Evolutionary conservation across 257 asterid species (phyloP), one percentile per base, ranked within the genome.

Genomic region (Gentiana straminea): DNA sequence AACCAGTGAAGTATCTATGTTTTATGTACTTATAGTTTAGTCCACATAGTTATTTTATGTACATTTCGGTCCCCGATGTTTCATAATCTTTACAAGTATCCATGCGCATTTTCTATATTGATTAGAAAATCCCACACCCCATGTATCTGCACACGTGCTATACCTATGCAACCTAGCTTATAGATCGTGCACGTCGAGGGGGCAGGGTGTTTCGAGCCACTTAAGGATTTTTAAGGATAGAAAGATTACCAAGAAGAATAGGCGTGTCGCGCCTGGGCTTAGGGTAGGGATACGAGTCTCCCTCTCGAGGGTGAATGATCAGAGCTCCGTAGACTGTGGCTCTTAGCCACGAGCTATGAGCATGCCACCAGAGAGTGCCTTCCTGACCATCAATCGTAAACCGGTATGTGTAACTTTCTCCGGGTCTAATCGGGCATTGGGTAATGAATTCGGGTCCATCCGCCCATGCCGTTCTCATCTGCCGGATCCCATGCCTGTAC

Each of bases 281-380:
- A 50, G 89, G 70, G 67, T 83, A 89, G 2, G 97, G 97, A 64
- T 83, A 86, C 0, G 92, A 65, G 0, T 77, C 81, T 58, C 94
- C 95, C 49, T 64, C 65, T 58, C 53, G 78, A 7, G 97, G 97
- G 48, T 66, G 89, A 57, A 89, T 81, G 65, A 89, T 59, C 3
- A 89, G 13, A 37, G 86, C 97, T 3, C 97, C 97, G 11, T 89
- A 89, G 55, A 86, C 94, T 0, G 95, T 89, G 65, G 97, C 97
- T 52, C 97, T 70, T 51, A 89, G 89, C 97, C 97, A 89, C 1
- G 97, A 89, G 70, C 97, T 89, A 64, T 89, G 97, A 37, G 97
- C 97, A 53, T 89, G 97, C 97, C 97, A 88, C 97, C 97, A 88
- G 0, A 88, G 81, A 1, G 97, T 89, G 33, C 97, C 97, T 78